Evolutionary conservation across 164 flowering plant species (phyloP).

Genomic region (Kingdonia uniflora): DNA sequence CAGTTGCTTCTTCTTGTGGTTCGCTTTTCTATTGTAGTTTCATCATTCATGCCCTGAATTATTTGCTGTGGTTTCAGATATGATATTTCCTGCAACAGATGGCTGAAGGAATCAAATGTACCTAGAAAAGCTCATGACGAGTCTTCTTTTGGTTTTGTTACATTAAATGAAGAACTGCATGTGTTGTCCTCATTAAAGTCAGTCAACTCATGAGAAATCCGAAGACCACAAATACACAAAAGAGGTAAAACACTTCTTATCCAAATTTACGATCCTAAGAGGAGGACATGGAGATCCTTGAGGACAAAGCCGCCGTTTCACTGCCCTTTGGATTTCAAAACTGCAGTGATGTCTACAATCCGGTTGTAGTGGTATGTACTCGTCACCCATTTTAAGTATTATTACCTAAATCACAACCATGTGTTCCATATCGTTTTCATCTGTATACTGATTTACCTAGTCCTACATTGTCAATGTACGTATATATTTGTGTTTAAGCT

Average conservation of each 20-base stretch:
- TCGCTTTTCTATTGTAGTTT: no score
- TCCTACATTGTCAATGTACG: no score
- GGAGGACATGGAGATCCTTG: conserved; percentile 57
- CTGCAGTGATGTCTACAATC: conserved; percentile 59
- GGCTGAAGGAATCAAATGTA: conserved; percentile 56
- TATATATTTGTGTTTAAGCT: no score
- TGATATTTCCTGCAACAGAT: conserved; percentile 45
- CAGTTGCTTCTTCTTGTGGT: no score
- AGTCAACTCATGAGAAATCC: conserved; percentile 19
- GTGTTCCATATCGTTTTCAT: no score
- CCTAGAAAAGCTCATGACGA: conserved; percentile 39
- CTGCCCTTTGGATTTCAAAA: conserved; percentile 39
- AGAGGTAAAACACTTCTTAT: conserved; percentile 31
- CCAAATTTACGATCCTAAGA: conserved; percentile 64
- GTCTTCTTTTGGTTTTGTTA: conserved; percentile 49
- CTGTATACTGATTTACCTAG: no score
- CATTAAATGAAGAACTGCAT: conserved; percentile 49
- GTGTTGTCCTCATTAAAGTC: conserved; percentile 33
- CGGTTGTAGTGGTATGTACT: conserved; percentile 17
- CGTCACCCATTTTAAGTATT: no score
- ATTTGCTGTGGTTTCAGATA: conserved; percentile 31
- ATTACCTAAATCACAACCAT: no score
- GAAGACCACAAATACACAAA: conserved; percentile 34
- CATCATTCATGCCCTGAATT: no score
- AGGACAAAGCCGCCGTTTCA: conserved; percentile 45